These are phyloP conservation scores for Batkoa obscura DNA, from an alignment of 371 early-diverging fungal genomes.

Conservation along the genomic window DNA sequence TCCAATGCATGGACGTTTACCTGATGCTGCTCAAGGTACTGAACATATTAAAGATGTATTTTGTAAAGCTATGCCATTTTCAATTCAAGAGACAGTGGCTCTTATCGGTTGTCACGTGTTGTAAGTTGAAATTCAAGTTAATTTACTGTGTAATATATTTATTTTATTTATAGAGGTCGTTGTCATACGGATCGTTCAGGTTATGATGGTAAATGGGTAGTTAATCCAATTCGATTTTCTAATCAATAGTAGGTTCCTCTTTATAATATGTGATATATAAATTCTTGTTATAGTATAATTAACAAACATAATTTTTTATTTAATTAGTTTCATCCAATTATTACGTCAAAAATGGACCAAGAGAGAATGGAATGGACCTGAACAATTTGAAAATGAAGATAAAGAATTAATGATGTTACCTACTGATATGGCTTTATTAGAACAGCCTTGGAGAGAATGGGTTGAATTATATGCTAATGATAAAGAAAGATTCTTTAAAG, in stretches of 20 bases:
- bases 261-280: conserved; percentile 71
- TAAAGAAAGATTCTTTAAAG: conserved; percentile 53
- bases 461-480: conserved; percentile 71
- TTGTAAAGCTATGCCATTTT: conserved; percentile 77
- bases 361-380: conserved; percentile 59
- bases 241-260: conserved; percentile 27
- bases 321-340: conserved; percentile 36
- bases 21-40: conserved; percentile 63
- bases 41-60: conserved; percentile 64
- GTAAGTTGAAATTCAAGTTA: not conserved
- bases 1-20: conserved; percentile 82
- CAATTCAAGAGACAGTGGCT: conserved; percentile 89
- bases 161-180: conserved; percentile 28
- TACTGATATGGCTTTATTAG: conserved; percentile 44
- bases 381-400: conserved; percentile 67
- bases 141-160: too few relatives aligned
- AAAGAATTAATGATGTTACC: conserved; percentile 66
- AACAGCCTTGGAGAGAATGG: conserved; percentile 52
- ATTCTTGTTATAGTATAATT: not conserved
- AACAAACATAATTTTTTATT: not conserved
- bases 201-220: conserved; percentile 23
- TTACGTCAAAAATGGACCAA: conserved; percentile 60
- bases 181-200: conserved; percentile 83
- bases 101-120: conserved; percentile 78
- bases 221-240: not conserved